phyloP scores from a whole-genome alignment of 2,329 filamentous ascomycete species.

The Colletotrichum lentis region DNA sequence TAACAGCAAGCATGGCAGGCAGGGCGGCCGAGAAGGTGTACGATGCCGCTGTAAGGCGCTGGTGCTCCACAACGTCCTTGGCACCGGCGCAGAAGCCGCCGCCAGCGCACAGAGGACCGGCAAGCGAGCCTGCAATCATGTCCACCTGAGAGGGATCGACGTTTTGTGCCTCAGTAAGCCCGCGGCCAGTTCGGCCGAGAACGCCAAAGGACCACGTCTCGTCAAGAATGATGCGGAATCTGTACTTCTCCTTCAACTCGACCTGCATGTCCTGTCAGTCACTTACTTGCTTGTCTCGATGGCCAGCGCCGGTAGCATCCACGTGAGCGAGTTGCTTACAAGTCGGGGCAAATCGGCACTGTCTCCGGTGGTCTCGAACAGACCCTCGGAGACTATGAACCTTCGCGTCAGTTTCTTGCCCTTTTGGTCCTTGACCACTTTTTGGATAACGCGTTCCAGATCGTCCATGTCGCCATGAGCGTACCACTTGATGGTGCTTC shows the following conservation, averaged over 20 bases:
- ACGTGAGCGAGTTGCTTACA: slow-evolving; percentile 56
- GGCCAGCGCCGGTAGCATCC: slow-evolving; percentile 1
- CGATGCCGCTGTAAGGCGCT: slow-evolving; percentile 88
- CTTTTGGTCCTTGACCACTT: slow-evolving; percentile 86
- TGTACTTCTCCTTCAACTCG: slow-evolving; percentile 94
- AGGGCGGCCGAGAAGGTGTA: slow-evolving; percentile 97
- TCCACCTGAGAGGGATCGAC: slow-evolving; percentile 93
- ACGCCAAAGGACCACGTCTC: slow-evolving; percentile 98
- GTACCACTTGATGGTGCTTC: slow-evolving; percentile 92
- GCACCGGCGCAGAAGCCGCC: slow-evolving; percentile 96
- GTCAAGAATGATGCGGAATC: slow-evolving; percentile 96
- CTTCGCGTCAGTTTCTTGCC: slow-evolving; percentile 88
- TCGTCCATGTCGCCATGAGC: slow-evolving; percentile 97
- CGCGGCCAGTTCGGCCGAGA: slow-evolving; percentile 87
- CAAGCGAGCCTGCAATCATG: slow-evolving; percentile 94
- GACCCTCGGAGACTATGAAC: slow-evolving; percentile 94
- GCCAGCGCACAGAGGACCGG: slow-evolving; percentile 88
- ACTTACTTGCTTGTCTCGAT: background rate
- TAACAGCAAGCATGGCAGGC: slow-evolving; percentile 93
- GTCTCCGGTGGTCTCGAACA: slow-evolving; percentile 92
- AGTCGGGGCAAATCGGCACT: slow-evolving; percentile 85
- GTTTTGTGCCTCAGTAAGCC: slow-evolving; percentile 94
- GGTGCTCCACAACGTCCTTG: slow-evolving; percentile 92
- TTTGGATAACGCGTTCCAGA: slow-evolving; percentile 83
- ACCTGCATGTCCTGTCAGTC: slow-evolving; percentile 49